Conservation (phyloP, 345 rosid species). For the Pistacia atlantica region DNA sequence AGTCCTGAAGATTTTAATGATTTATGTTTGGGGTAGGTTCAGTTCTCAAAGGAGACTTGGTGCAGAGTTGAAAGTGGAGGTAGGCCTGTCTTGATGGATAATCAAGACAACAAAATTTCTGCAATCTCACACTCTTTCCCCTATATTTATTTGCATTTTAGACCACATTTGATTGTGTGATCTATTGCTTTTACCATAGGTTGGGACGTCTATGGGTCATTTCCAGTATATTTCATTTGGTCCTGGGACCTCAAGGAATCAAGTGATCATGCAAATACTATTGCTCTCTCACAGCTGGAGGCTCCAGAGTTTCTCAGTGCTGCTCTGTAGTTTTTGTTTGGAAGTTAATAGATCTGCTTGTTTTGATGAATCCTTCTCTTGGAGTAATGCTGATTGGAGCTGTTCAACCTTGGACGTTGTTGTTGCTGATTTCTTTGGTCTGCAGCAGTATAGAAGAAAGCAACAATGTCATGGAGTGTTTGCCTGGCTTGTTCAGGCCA, state of each 20-base stretch:
- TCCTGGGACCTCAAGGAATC: constrained; percentile 55
- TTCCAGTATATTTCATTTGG: constrained; percentile 53
- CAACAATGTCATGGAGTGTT: constrained; percentile 61
- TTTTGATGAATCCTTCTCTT: constrained; percentile 61
- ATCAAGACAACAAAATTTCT: constrained; percentile 32
- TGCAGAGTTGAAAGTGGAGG: constrained; percentile 57
- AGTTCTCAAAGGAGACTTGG: constrained; percentile 37
- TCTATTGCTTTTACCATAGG: constrained; percentile 74
- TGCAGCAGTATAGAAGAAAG: constrained; percentile 69
- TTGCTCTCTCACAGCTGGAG: constrained; percentile 47
- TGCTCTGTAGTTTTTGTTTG: constrained; percentile 36
- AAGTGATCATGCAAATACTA: constrained; percentile 53
- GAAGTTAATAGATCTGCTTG: constrained; percentile 42
- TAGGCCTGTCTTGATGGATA: constrained; percentile 58
- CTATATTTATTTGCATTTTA: constrained; percentile 28
- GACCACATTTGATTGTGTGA: constrained; percentile 63
- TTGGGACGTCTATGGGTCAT: constrained; percentile 48
- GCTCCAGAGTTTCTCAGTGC: constrained; percentile 56
- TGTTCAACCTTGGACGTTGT: constrained; percentile 55
- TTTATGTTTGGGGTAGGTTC: constrained; percentile 35
- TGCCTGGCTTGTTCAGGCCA: constrained; percentile 60
- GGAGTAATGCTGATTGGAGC: constrained; percentile 74
- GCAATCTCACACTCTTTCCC: constrained; percentile 35
- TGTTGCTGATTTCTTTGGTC: constrained; percentile 66
- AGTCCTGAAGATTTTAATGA: constrained; percentile 16